These are phyloP conservation scores for Moesziomyces antarcticus DNA, from an alignment of 1,284 basidiomycete genomes.

Conservation along the genomic window DNA sequence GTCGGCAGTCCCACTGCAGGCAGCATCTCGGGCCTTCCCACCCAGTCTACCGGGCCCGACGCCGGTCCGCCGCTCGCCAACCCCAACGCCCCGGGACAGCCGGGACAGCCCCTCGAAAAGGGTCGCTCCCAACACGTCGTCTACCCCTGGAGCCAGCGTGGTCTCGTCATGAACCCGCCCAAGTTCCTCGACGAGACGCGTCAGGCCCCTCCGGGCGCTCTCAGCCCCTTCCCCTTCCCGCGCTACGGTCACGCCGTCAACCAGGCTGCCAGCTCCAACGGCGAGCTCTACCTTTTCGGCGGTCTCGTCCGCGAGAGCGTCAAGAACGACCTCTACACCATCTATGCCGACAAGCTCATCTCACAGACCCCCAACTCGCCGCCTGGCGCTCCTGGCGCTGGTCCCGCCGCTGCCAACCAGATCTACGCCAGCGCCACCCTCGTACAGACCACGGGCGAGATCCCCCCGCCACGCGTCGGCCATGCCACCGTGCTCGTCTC, in stretches of 20 bases:
- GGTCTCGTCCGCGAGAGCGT: conserved; percentile 92
- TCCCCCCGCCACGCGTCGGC: conserved; percentile 89
- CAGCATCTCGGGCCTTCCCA: conserved; percentile 46
- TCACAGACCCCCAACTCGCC: conserved; percentile 79
- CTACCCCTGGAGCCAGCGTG: conserved; percentile 66
- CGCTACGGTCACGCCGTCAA: conserved; percentile 98
- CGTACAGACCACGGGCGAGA: conserved; percentile 81
- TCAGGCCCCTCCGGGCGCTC: conserved; percentile 63
- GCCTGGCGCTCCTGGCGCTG: conserved; percentile 26
- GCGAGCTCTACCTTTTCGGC: conserved; percentile 96
- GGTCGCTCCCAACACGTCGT: conserved; percentile 54
- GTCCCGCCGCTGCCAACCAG: conserved; percentile 47
- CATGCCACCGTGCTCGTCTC: conserved; percentile 95
- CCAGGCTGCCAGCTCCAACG: conserved; percentile 77
- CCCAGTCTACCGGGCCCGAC: conserved; percentile 42
- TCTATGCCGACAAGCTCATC: conserved; percentile 69
- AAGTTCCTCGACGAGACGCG: conserved; percentile 65
- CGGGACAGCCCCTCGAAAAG: conserved; percentile 17
- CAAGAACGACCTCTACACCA: conserved; percentile 87
- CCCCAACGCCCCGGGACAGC: conserved; percentile 7
- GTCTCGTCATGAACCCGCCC: conserved; percentile 64
- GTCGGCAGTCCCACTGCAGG: conserved; percentile 26
- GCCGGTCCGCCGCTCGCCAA: conserved; percentile 27
- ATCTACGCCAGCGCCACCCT: conserved; percentile 71
- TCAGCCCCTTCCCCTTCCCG: conserved; percentile 80